These are phyloP conservation scores for Atractiella rhizophila DNA, from an alignment of 768 basidiomycete species.

Conservation along the genomic window DNA sequence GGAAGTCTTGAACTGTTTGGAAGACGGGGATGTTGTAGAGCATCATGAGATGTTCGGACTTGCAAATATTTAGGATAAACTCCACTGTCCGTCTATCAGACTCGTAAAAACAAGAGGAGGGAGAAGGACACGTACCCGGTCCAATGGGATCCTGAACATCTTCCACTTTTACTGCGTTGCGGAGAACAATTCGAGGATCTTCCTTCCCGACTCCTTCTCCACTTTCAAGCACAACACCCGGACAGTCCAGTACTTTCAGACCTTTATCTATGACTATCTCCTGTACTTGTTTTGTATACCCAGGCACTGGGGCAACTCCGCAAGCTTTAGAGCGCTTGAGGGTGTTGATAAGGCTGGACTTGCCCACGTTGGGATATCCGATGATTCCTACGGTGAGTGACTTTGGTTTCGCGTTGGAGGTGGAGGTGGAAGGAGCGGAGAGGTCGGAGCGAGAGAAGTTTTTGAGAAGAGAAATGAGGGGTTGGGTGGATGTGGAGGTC, in stretches of 20 bases:
- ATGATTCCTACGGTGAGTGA: constrained; percentile 61
- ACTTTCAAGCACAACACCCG: constrained; percentile 63
- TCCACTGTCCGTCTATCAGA: constrained; percentile 34
- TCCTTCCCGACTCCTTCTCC: constrained; percentile 20
- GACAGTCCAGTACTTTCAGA: constrained; percentile 75
- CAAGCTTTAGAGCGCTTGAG: constrained; percentile 78
- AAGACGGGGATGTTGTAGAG: constrained; percentile 66
- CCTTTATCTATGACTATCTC: constrained; percentile 78
- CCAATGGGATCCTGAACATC: constrained; percentile 70
- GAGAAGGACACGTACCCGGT: constrained; percentile 36
- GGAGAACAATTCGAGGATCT: constrained; percentile 33
- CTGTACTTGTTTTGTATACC: constrained; percentile 78
- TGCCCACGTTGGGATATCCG: constrained; percentile 92
- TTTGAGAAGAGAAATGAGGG: constrained; percentile 17
- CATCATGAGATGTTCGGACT: constrained; percentile 42
- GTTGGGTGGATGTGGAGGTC: constrained; percentile 16
- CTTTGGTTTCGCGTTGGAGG: constrained; percentile 3
- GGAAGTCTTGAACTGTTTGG: constrained; percentile 37
- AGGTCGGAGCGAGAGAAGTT: constrained; percentile 12
- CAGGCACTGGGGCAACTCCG: constrained; percentile 76
- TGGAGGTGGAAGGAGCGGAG: neutral
- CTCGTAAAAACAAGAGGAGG: neutral
- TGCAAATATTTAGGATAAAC: constrained; percentile 52
- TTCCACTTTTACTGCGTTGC: constrained; percentile 76
- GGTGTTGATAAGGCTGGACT: constrained; percentile 80